A percentile compares a stretch with the other conserved stretches of the same genome.
Conservation (phyloP, 768 basidiomycete species). For the Xanthoconium stramineum region DNA sequence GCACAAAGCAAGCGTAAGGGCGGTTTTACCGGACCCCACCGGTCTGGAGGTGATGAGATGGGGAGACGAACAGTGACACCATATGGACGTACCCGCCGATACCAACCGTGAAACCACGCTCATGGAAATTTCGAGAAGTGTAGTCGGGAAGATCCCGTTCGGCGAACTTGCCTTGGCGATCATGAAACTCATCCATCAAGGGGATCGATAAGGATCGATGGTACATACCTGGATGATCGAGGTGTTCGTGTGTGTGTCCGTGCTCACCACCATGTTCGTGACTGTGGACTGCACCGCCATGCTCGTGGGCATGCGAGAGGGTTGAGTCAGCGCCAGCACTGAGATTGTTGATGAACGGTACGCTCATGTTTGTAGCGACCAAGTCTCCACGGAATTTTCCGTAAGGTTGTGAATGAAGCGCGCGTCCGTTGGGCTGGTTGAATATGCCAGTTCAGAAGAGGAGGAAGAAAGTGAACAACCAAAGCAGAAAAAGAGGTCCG, state of each 20-base stretch:
- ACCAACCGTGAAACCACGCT: slow-evolving; percentile 95
- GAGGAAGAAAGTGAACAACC: slow-evolving; percentile 12
- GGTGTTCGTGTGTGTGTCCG: slow-evolving; percentile 92
- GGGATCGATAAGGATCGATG: not conserved
- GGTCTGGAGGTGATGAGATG: slow-evolving; percentile 50
- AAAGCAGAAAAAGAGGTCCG: slow-evolving; percentile 43
- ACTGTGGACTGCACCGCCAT: slow-evolving; percentile 34
- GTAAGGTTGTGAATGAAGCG: slow-evolving; percentile 24
- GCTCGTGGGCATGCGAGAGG: slow-evolving; percentile 52
- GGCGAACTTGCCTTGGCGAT: slow-evolving; percentile 71
- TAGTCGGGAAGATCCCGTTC: slow-evolving; percentile 94
- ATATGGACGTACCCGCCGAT: slow-evolving; percentile 81
- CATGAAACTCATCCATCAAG: not conserved
- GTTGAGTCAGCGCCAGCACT: slow-evolving; percentile 34
- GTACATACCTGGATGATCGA: slow-evolving; percentile 77
- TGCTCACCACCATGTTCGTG: slow-evolving; percentile 74
- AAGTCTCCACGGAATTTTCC: slow-evolving; percentile 10
- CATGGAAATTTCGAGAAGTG: slow-evolving; percentile 76
- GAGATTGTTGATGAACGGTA: slow-evolving; percentile 75
- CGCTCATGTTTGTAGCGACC: slow-evolving; percentile 43
- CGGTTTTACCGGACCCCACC: slow-evolving; percentile 98
- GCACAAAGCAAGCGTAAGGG: slow-evolving; percentile 88
- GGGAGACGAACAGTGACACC: not conserved
- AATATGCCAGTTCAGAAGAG: slow-evolving; percentile 52
- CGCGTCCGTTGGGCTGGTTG: slow-evolving; percentile 35